Base-by-base conservation (phyloP, 805 yeast genomes). In the Wickerhamiella nectarea region DNA sequence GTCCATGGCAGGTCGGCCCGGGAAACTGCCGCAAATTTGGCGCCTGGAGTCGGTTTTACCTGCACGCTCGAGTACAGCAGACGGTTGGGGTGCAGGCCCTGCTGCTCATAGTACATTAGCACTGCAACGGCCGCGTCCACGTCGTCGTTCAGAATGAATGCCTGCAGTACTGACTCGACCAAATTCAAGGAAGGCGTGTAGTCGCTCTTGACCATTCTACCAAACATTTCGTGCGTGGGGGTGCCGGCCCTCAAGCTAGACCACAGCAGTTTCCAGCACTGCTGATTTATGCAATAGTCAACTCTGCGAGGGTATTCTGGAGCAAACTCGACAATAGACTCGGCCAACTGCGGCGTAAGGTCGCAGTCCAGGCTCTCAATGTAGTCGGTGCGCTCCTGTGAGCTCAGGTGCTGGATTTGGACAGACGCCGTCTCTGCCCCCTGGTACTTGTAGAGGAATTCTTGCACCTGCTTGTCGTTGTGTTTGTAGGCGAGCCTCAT, bases 211-310 rank as follows among this genome's bases (percentile, higher is more conserved):
- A 40, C 7, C 49, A 43, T 46, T 4, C 2, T 10, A 5, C 8
- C 40, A 17, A 46, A 36, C 8, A 43, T 36, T 4, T 36, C 34
- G 6, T 43, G 43, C 15, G 31, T 28, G 2, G 31, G 14, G 15
- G 4, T 7, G 9, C 28, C 20, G 7, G 7, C 19, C 35, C 31
- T 14, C 18, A 21, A 3, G 19, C 10, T 42, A 40, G n/a, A 34
- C 52, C 52, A 49, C n/a, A 50, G 18, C 8, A 33, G 33, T 26
- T 38, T 34, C 50, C 52, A 49, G 34, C 43, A 38, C 18, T 20
- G n/a, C n/a, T 49, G 46, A 33, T 44, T 37, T 1, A 44, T 14
- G 8, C 50, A 39, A 1, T 44, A 21, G 10, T 45, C 48, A 15
- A 48, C 45, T 15, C 25, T 8, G 5, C 24, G 39, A 18, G 38